Evolutionary conservation across 495 filamentous ascomycete genomes (phyloP), one percentile per base, ranked within the genome.

Genomic region (Aspergillus affinis): DNA sequence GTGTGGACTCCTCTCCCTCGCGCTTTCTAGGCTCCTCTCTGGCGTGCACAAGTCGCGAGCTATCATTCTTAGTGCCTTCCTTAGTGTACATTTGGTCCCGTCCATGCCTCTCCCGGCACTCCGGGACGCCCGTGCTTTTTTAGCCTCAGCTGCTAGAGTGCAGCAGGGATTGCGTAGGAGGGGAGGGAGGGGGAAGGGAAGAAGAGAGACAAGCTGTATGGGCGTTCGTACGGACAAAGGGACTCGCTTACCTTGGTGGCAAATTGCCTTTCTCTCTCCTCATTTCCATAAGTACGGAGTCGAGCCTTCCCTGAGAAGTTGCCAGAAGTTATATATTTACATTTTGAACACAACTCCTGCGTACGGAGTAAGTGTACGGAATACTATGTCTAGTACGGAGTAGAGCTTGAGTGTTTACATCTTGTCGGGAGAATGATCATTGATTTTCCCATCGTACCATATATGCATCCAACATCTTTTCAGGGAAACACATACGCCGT

Each of bases 91-190:
- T 30, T 8, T 15, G 20, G 27, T 36, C 26, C 50, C 23, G 19
- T 54, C 32, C 21, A 21, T 17, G 52, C 26, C 48, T 51, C 48
- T 60, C 62, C 67, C 67, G 57, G 49, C 30, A 61, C 55, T 46
- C 55, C 63, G 66, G 67, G 53, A 66, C 64, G 60, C 61, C 61
- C 55, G 66, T 66, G 66, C 65, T 55, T 64, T 63, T 61, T 58
- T 51, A 27, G 29, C 18, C 29, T 46, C 36, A 46, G 36, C 29
- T 41, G 30, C 21, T 13, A 13, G 47, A 52, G 15, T 49, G n/a
- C 48, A 54, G 26, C 23, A 9, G 26, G 36, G 26, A 32, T 32
- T 32, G 29, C 29, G 29, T 32, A 32, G 29, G 29, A 32, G 29
- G 29, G 29, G 29, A 32, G 10, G 29, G 29, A 26, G 29, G 8